phyloP scores from a whole-genome alignment of 2,329 filamentous ascomycete genomes.

The Aspergillus sp. region DNA sequence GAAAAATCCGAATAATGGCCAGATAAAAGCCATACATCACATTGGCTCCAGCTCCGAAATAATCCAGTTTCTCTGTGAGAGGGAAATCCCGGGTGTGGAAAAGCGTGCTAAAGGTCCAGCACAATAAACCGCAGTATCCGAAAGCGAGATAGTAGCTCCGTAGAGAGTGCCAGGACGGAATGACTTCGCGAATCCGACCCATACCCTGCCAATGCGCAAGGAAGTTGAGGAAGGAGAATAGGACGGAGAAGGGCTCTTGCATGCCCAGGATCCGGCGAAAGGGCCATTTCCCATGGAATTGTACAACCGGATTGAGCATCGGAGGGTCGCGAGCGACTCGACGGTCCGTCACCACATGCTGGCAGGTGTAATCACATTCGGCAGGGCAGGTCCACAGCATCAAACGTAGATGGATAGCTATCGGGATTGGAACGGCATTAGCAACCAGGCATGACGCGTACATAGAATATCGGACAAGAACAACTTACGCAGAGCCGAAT shows the following conservation, averaged over 20 bases:
- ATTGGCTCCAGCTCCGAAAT: conserved; percentile 86
- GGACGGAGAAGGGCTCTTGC: conserved; percentile 90
- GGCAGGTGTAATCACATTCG: conserved; percentile 98
- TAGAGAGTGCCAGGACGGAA: conserved; percentile 73
- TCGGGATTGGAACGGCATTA: conserved; percentile 8
- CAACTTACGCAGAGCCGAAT: conserved; percentile 68
- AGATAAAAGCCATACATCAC: conserved; percentile 93
- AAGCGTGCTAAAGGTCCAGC: conserved; percentile 85
- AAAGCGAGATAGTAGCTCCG: conserved; percentile 78
- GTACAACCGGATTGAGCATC: conserved; percentile 68
- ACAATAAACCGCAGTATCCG: conserved; percentile 75
- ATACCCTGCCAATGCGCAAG: conserved; percentile 80
- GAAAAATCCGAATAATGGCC: conserved; percentile 75
- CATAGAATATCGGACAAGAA: neutral
- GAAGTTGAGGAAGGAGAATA: conserved; percentile 92
- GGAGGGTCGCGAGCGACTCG: conserved; percentile 66
- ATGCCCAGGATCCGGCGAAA: conserved; percentile 87
- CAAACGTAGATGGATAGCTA: conserved; percentile 80
- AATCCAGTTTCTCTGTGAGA: conserved; percentile 90
- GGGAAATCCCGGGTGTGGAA: conserved; percentile 90
- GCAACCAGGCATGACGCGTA: neutral
- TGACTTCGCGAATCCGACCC: conserved; percentile 63
- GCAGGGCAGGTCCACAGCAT: conserved; percentile 88
- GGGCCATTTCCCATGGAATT: conserved; percentile 99
- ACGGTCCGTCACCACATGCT: conserved; percentile 79